Percentiles rank a stretch among this genome's conserved stretches.
Evolutionary conservation across 768 basidiomycete species (phyloP).

Genomic region (Phaeolepiota aurea): DNA sequence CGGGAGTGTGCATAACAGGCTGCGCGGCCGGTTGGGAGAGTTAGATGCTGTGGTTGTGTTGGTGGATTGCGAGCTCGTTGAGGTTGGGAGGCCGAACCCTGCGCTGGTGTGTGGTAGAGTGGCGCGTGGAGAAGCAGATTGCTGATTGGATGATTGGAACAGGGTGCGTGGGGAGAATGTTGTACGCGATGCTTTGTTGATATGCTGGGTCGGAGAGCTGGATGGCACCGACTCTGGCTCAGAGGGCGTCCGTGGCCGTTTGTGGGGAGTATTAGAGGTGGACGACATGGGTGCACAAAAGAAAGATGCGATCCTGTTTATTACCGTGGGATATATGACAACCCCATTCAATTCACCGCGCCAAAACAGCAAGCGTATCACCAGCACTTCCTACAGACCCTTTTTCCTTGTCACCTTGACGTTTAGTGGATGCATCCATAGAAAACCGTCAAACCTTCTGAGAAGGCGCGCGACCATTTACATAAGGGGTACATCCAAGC

Average conservation of each 20-base stretch:
- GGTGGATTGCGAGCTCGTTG: not conserved
- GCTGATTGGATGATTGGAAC: not conserved
- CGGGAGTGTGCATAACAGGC: slow-evolving; percentile 64
- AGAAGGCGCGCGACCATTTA: no score
- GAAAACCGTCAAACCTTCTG: no score
- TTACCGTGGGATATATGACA: no score
- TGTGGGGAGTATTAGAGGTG: not conserved
- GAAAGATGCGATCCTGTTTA: no score
- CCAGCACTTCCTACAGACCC: no score
- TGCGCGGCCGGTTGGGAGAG: slow-evolving; percentile 15
- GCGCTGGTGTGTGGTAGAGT: not conserved
- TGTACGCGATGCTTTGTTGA: not conserved
- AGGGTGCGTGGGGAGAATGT: not conserved
- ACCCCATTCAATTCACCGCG: no score
- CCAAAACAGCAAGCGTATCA: no score
- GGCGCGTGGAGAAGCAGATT: not conserved
- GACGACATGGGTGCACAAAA: no score
- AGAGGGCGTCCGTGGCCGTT: not conserved
- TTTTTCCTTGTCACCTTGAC: no score
- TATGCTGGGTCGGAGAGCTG: not conserved
- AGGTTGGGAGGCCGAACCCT: not conserved
- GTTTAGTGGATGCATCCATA: no score
- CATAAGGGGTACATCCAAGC: no score
- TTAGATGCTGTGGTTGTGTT: not conserved
- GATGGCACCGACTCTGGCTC: not conserved